Conservation (phyloP, 2,329 filamentous ascomycete species). For the Neocatenulostroma microsporum region DNA sequence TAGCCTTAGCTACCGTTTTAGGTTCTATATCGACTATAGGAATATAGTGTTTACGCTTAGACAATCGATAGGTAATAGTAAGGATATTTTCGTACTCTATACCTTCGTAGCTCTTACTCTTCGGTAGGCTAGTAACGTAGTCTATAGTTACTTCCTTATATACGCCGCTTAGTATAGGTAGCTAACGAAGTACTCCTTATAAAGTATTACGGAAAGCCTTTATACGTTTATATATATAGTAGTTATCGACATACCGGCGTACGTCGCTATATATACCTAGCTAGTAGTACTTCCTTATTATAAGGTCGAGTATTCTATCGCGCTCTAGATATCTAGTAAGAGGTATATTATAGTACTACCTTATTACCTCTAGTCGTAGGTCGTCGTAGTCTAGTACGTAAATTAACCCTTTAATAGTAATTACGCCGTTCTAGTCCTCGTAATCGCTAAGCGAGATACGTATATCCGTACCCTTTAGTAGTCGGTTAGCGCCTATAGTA, state of each 20-base stretch:
- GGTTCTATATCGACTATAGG: not conserved
- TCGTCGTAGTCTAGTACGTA: not conserved
- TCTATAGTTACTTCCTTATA: not conserved
- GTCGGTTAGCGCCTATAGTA: too few species aligned
- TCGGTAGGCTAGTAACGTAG: not conserved
- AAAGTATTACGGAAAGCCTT: not conserved
- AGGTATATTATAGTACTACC: not conserved
- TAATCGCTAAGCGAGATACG: too few species aligned
- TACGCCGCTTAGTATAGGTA: not conserved
- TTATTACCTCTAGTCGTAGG: not conserved
- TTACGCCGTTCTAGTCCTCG: too few species aligned
- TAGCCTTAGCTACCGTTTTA: not conserved
- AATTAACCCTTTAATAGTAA: too few species aligned
- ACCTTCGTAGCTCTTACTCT: not conserved
- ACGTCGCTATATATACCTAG: not conserved
- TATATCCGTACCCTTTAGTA: too few species aligned
- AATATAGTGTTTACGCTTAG: not conserved
- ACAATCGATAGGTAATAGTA: not conserved
- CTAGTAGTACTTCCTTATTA: constrained; percentile 3
- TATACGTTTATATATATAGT: not conserved
- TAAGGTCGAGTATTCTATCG: not conserved
- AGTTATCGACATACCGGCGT: not conserved
- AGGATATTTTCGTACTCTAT: not conserved
- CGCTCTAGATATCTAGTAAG: not conserved
- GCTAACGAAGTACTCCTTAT: not conserved